These are phyloP conservation scores for Trypanosoma lewisi DNA, from an alignment of 208 protist genomes.

Conservation along the genomic window DNA sequence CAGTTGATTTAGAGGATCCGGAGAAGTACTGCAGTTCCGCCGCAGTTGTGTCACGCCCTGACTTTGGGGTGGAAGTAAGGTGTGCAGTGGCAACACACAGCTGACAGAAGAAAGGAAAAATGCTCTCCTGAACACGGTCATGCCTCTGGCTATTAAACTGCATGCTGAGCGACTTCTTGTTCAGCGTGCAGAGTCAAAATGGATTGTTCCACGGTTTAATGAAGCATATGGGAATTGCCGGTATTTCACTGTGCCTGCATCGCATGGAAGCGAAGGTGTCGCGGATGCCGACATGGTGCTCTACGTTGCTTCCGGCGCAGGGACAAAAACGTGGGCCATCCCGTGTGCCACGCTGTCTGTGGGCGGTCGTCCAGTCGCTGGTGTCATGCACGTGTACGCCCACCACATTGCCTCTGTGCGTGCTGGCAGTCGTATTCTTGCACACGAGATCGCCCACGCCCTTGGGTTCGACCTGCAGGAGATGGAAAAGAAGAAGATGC, in stretches of 20 bases:
- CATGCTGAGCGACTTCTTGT: conserved; percentile 56
- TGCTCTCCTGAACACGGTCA: conserved; percentile 24
- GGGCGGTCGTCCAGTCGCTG: not conserved
- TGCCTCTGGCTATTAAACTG: conserved; percentile 39
- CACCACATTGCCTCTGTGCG: too few relatives aligned
- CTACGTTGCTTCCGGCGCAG: conserved; percentile 55
- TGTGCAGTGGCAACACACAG: conserved; percentile 21
- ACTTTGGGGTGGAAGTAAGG: conserved; percentile 14
- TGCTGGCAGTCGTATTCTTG: too few relatives aligned
- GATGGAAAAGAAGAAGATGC: too few relatives aligned
- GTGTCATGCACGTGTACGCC: not conserved
- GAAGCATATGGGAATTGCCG: conserved; percentile 20
- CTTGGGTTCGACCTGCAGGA: too few relatives aligned
- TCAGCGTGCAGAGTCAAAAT: conserved; percentile 4
- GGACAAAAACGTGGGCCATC: not conserved
- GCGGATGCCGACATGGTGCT: conserved; percentile 55
- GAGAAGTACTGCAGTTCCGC: conserved; percentile 36
- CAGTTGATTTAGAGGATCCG: conserved; percentile 29
- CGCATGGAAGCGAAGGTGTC: conserved; percentile 40
- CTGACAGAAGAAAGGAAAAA: conserved; percentile 30
- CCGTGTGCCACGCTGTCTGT: conserved; percentile 16
- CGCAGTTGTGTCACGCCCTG: conserved; percentile 2
- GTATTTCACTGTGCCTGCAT: conserved; percentile 41
- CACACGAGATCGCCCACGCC: too few relatives aligned
- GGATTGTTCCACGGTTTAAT: conserved; percentile 19